Percentiles rank a stretch among this genome's conserved stretches.
Conservation (phyloP, 164 flowering plant species). For the Akebia trifoliata region DNA sequence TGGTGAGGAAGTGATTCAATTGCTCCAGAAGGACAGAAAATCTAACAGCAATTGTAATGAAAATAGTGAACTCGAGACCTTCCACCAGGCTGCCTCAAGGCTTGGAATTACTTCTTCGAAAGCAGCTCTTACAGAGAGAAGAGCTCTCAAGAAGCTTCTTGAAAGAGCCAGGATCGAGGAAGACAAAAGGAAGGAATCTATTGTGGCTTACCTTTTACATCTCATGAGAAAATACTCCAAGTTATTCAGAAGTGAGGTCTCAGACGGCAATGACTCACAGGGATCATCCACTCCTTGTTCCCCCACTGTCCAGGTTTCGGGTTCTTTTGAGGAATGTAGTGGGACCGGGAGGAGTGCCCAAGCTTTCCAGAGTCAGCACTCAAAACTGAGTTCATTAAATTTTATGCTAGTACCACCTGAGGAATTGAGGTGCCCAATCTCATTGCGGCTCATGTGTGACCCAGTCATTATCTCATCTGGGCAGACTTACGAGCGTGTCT, state of each 20-base stretch:
- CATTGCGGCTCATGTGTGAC: slow-evolving; percentile 95
- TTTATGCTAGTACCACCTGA: slow-evolving; percentile 88
- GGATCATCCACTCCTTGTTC: slow-evolving; percentile 97
- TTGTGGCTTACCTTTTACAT: slow-evolving; percentile 87
- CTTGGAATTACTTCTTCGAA: slow-evolving; percentile 92
- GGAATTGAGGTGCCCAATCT: slow-evolving; percentile 94
- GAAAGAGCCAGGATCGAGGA: slow-evolving; percentile 83
- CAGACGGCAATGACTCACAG: slow-evolving; percentile 97
- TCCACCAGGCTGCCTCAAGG: slow-evolving; percentile 84
- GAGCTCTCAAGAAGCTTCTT: slow-evolving; percentile 83
- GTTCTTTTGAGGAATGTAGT: slow-evolving; percentile 52
- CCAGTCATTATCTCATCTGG: slow-evolving; percentile 96
- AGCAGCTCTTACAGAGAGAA: slow-evolving; percentile 88
- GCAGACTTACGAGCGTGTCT: slow-evolving; percentile 89
- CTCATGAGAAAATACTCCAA: slow-evolving; percentile 96
- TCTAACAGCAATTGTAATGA: slow-evolving; percentile 45
- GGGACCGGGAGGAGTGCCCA: slow-evolving; percentile 37
- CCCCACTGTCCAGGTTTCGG: slow-evolving; percentile 70
- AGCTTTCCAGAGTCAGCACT: slow-evolving; percentile 72
- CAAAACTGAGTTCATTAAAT: slow-evolving; percentile 75
- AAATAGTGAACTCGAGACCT: slow-evolving; percentile 73
- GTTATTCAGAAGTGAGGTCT: slow-evolving; percentile 73
- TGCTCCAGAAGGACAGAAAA: slow-evolving; percentile 89
- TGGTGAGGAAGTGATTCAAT: slow-evolving; percentile 81
- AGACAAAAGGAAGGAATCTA: slow-evolving; percentile 95